Evolutionary conservation across 306 rosid genomes (phyloP), one percentile per base, ranked within the genome.

Genomic region (Casuarina equisetifolia): DNA sequence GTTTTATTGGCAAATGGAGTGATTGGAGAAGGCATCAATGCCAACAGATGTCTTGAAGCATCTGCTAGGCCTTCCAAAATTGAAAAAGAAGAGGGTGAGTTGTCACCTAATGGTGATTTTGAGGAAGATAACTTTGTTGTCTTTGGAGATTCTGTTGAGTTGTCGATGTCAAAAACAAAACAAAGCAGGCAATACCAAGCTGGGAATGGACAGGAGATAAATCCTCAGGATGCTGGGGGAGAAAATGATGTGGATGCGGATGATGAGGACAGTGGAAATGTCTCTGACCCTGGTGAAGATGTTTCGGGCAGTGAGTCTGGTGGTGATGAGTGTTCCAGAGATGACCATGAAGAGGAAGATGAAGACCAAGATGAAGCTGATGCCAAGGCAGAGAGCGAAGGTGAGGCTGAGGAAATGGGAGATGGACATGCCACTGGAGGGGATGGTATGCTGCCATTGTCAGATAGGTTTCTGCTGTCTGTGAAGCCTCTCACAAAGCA

Each of bases 71-170:
- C 90, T 83, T 79, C 85, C 74, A 91, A 88, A 83, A 59, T 86
- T 73, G 99, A 96, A 86, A 96, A 92, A 80, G 99, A 96, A 80
- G 99, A 96, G 85, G 99, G 99, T 63, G 99, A 96, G 82, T 88
- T 96, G 76, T 96, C 99, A 2, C 99, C 99, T 8, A 86, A 74
- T 36, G 97, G 86, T 73, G 98, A 91, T 68, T 89, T 83, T 48
- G 99, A 87, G 82, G 97, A 95, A 85, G 97, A 92, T 83, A 95
- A 92, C 78, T 91, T 87, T 80, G 88, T 83, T 63, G 90, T 76
- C 69, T 85, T 88, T 80, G 90, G 83, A 86, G 87, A 87, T 81
- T 76, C 83, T 72, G 82, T 78, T 73, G 67, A 54, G 59, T 88
- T 82, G 75, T 79, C 85, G 53, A 46, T 76, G 52, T 83, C 82